Conservation (phyloP, 371 early-diverging fungal species). For the Dentiscutata heterogama region DNA sequence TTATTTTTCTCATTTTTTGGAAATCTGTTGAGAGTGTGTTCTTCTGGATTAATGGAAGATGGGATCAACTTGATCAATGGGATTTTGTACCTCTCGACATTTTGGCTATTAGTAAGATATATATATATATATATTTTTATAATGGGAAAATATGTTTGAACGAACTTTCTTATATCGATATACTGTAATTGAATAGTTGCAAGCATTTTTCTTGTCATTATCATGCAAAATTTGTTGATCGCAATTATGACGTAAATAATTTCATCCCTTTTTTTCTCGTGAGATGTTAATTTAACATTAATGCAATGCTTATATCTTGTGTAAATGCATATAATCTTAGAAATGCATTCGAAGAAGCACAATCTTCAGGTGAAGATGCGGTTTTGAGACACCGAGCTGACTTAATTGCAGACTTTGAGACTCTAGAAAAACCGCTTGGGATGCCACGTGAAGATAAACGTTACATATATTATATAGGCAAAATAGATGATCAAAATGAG, state of each 20-base stretch:
- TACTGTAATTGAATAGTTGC: not conserved
- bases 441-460: not conserved
- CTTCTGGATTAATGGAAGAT: slow-evolving; percentile 42
- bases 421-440: slow-evolving; percentile 15
- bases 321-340: not conserved
- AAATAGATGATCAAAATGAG: not conserved
- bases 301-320: no score
- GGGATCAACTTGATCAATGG: slow-evolving; percentile 42
- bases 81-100: slow-evolving; percentile 16
- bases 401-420: slow-evolving; percentile 19
- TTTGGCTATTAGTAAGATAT: not conserved
- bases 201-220: slow-evolving; percentile 21
- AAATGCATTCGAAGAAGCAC: slow-evolving; percentile 14
- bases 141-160: no score
- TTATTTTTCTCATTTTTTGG: slow-evolving; percentile 19
- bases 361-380: not conserved
- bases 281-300: not conserved
- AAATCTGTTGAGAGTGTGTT: slow-evolving; percentile 21
- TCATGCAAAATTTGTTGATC: slow-evolving; percentile 40
- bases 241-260: slow-evolving; percentile 39
- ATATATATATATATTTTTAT: no score
- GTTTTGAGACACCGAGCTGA: slow-evolving; percentile 14
- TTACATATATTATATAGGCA: slow-evolving; percentile 4
- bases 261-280: no score
- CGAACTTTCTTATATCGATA: no score